Base-by-base conservation (phyloP, 1,284 basidiomycete genomes). In the Xerocomus nothofagi region DNA sequence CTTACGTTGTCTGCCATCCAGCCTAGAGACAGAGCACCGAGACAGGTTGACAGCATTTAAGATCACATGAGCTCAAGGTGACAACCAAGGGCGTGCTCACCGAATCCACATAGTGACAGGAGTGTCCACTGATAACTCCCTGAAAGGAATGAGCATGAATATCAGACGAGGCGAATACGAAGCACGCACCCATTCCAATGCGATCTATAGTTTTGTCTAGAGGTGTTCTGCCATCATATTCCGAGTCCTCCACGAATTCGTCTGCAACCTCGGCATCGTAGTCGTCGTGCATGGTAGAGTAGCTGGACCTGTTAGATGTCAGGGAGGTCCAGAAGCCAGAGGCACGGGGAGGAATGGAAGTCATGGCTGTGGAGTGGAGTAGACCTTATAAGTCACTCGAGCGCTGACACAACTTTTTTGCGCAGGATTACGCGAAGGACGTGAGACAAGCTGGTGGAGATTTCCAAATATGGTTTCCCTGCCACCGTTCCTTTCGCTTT, bases 1-100 rank as follows among this genome's bases (percentile, higher is more conserved):
- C 80, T 64, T 66, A 91, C 89, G 69, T 92, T 91, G 70, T 93
- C 90, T 52, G 89, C 88, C 75, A 89, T 73, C 88, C 89, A 92
- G 17, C 88, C 89, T 87, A 57, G 58, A 53, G 38, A 21, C 44
- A 37, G 14, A 6, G 21, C 2, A 27, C 17, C 12, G 20, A 46
- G 12, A 23, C 15, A 14, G 20, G 38, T 42, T 20, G 26, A 29
- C 9, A 23, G 14, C 14, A 20, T 17, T 41, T 4, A 47, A 36
- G 6, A 40, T 9, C 23, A 32, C 4, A 6, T 17, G 21, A 5
- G 14, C 10, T 20, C 9, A 7, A 4, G 39, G 31, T 1, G n/a
- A 30, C 0, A 8, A 31, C 4, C 33, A 3, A n/a, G n/a, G n/a
- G n/a, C 14, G 23, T 27, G 73, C 86, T 73, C 76, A 83, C 91